A percentile compares a stretch with the other conserved stretches of the same genome.
Conservation (phyloP, 331 rosid species). For the Saraca asoca region DNA sequence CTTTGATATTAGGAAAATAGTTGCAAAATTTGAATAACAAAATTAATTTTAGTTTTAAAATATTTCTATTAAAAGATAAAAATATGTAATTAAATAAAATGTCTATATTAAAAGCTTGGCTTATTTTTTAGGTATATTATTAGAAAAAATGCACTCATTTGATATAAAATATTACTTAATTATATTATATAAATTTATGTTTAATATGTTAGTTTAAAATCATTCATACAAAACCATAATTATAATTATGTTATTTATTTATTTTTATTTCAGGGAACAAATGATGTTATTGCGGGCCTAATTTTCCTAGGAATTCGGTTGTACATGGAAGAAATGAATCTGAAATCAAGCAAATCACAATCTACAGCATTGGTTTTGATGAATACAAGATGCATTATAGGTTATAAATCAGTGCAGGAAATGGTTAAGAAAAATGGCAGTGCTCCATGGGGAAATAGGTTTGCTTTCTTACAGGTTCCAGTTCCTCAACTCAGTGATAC, state of each 20-base stretch:
- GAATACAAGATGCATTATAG: conserved; percentile 42
- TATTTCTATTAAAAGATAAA: no score
- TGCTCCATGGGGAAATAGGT: conserved; percentile 53
- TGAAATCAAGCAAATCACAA: conserved; percentile 29
- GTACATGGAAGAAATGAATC: conserved; percentile 45
- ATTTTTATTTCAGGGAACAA: conserved; percentile 37
- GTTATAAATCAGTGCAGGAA: conserved; percentile 47
- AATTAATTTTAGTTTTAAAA: no score
- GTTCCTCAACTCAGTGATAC: conserved; percentile 45
- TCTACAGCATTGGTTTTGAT: conserved; percentile 51
- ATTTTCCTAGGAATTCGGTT: conserved; percentile 44
- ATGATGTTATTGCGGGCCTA: conserved; percentile 48
- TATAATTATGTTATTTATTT: not conserved
- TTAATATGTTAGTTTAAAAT: no score
- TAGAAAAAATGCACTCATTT: no score
- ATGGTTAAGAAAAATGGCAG: conserved; percentile 40
- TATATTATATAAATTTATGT: no score
- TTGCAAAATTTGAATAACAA: no score
- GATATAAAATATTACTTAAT: no score
- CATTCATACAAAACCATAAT: no score
- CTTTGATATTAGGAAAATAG: no score
- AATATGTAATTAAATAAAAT: no score
- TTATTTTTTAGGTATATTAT: no score
- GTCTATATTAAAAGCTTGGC: no score
- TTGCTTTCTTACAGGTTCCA: conserved; percentile 47